phyloP scores from a whole-genome alignment of 164 flowering plant genomes.

The Echeveria elegans region DNA sequence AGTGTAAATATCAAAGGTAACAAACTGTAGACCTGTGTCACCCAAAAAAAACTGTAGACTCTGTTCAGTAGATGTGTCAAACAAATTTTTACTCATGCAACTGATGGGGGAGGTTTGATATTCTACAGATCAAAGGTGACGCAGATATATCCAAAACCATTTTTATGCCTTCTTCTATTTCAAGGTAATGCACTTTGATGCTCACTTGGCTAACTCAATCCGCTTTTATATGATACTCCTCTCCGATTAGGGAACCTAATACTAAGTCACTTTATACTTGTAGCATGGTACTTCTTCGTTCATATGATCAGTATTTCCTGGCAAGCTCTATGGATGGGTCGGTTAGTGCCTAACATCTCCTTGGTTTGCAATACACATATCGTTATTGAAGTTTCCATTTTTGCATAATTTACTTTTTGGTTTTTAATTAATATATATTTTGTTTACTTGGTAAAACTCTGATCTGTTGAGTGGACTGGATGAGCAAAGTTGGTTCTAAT shows the following conservation, averaged over 20 bases:
- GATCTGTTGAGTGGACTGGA: background rate
- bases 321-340: conserved; percentile 98
- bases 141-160: conserved; percentile 29
- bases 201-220: background rate
- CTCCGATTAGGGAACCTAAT: background rate
- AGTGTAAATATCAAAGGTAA: background rate
- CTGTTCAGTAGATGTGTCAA: background rate
- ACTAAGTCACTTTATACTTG: background rate
- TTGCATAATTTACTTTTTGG: background rate
- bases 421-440: background rate
- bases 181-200: conserved; percentile 32
- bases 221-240: background rate
- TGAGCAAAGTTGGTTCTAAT: background rate
- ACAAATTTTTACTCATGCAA: conserved; percentile 15
- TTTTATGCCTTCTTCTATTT: conserved; percentile 69
- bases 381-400: background rate
- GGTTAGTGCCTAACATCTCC: conserved; percentile 37
- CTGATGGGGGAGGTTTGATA: background rate
- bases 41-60: too few species aligned
- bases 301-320: conserved; percentile 68
- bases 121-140: conserved; percentile 61
- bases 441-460: background rate
- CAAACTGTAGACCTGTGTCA: too few species aligned
- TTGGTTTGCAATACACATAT: conserved; percentile 1
- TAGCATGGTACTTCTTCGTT: conserved; percentile 64